Evolutionary conservation across 768 basidiomycete genomes (phyloP), one percentile per base, ranked within the genome.

Genomic region (Austroboletus eburneus): DNA sequence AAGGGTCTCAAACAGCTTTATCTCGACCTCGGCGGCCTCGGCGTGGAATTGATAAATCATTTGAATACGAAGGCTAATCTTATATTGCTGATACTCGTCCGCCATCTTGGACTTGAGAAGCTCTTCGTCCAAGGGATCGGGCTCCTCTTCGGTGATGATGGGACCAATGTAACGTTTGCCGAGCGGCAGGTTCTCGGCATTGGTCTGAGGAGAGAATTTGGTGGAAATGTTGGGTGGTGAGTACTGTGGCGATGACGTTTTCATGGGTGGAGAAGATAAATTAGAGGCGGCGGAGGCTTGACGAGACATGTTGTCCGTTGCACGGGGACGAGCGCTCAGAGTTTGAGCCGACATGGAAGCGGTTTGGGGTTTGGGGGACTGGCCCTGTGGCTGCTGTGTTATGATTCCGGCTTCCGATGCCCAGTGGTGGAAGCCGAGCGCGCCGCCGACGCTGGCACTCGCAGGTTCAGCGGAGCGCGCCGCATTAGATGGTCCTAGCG

Each of bases 151-250:
- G 5, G 43, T 13, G 43, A 66, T 55, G 38, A 57, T 23, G n/a
- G 64, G 64, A 1, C 64, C 63, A 45, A 66, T 66, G 7, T 66
- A 66, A 16, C 65, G 66, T 25, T 67, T 67, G 1, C 64, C 65
- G 4, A 49, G 61, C 0, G 63, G 40, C 0, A 56, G 38, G 21
- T 22, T 45, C 0, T 67, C 63, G 12, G 50, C 38, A 25, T 48
- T 55, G 2, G 41, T 45, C n/a, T 56, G 39, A 9, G 64, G 64
- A 10, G 63, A 65, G 36, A 61, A 54, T 42, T 53, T 67, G 8
- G 58, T 50, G 27, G 58, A 39, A 0, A 45, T 45, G 4, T 48
- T 50, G 1, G 53, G 63, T 9, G 64, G 64, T 1, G 65, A 65
- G 41, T 48, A 51, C n/a, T 60, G 64, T n/a, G 63, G 63, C 0